Conservation (phyloP, 2,329 filamentous ascomycete species). For the Elsinoe perseae region DNA sequence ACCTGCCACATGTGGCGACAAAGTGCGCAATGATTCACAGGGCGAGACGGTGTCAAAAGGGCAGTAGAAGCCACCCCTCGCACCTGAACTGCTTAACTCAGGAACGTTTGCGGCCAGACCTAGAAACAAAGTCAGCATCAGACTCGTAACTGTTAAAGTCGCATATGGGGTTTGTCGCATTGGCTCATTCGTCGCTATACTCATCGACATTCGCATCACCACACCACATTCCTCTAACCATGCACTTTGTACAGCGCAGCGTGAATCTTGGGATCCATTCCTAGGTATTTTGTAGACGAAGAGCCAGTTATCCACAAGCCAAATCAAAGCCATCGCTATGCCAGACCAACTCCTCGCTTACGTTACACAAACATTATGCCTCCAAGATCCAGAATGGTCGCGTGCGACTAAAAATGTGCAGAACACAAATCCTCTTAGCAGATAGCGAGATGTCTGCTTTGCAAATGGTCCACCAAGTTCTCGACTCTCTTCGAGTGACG, state of each 20-base stretch:
- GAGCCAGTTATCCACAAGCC: not conserved
- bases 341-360: not conserved
- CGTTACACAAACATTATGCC: not conserved
- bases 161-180: not conserved
- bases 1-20: too few relatives aligned
- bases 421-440: not conserved
- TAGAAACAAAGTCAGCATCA: not conserved
- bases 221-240: not conserved
- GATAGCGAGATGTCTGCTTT: slow-evolving; percentile 10
- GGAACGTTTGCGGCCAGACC: not conserved
- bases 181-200: not conserved
- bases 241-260: not conserved
- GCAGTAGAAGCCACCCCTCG: too few relatives aligned
- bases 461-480: slow-evolving; percentile 13
- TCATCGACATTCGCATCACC: not conserved
- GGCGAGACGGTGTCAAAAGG: too few relatives aligned
- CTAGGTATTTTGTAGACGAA: not conserved
- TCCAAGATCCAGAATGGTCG: not conserved
- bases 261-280: slow-evolving; percentile 1
- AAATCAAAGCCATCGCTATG: not conserved
- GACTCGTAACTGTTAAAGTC: not conserved
- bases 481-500: not conserved
- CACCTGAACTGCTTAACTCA: too few relatives aligned
- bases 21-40: too few relatives aligned
- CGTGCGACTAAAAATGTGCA: not conserved